These are phyloP conservation scores for Verticillium zaregamsianum DNA, from an alignment of 2,329 filamentous ascomycete species.

Conservation along the genomic window DNA sequence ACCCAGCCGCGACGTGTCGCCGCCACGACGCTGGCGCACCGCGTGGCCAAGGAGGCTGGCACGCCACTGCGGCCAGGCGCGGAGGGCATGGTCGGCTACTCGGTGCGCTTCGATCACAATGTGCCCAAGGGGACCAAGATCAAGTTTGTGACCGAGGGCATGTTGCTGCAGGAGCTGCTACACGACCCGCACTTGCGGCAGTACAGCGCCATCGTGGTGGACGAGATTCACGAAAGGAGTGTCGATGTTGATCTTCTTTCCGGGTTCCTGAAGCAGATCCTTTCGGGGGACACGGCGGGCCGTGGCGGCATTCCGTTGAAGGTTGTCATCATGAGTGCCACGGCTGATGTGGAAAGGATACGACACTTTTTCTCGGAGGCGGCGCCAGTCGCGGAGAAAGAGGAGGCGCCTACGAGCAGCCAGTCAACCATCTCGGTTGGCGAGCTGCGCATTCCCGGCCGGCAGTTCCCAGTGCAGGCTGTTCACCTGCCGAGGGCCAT, in stretches of 20 bases:
- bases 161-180: constrained; percentile 90
- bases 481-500: constrained; percentile 71
- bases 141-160: constrained; percentile 95
- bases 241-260: constrained; percentile 89
- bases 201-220: constrained; percentile 88
- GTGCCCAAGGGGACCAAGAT: constrained; percentile 78
- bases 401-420: not conserved
- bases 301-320: constrained; percentile 75
- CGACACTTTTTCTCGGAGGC: constrained; percentile 63
- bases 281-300: constrained; percentile 57
- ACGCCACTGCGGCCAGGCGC: constrained; percentile 36
- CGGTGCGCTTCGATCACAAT: constrained; percentile 88
- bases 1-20: constrained; percentile 93
- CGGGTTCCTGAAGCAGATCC: constrained; percentile 79
- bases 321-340: constrained; percentile 95
- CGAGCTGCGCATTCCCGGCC: constrained; percentile 70
- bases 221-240: constrained; percentile 95
- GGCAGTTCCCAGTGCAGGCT: constrained; percentile 80
- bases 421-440: constrained; percentile 19
- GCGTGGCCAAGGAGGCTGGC: constrained; percentile 75
- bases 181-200: constrained; percentile 75
- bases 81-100: constrained; percentile 73
- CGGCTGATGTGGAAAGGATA: constrained; percentile 79
- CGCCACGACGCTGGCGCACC: constrained; percentile 82
- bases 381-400: constrained; percentile 5